Evolutionary conservation across 345 rosid species (phyloP).

Genomic region (Eucalyptus marginata): DNA sequence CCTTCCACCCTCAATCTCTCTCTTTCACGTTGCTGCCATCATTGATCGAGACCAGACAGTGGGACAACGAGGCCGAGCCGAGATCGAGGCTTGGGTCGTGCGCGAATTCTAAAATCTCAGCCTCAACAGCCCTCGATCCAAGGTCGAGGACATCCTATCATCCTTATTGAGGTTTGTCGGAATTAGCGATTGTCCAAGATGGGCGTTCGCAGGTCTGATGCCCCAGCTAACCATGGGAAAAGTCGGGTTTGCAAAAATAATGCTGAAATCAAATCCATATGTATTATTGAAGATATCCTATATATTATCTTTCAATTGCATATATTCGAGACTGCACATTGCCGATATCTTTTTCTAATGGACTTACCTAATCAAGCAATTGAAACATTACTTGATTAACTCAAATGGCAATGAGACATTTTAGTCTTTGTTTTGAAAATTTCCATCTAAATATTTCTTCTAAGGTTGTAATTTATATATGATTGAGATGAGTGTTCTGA

Average conservation of each 20-base stretch:
- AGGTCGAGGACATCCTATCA: neutral
- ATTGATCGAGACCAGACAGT: neutral
- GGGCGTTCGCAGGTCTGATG: fast-evolving
- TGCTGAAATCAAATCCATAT: neutral
- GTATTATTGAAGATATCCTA: neutral
- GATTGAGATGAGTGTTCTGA: neutral
- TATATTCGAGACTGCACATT: neutral
- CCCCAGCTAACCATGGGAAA: neutral
- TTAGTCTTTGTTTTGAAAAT: too few species aligned
- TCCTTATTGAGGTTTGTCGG: neutral
- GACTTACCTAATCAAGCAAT: neutral
- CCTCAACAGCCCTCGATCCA: neutral
- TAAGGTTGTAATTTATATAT: neutral
- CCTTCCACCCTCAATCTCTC: neutral
- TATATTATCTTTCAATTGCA: neutral
- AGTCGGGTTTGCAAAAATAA: neutral
- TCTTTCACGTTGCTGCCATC: neutral
- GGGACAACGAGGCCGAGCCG: neutral
- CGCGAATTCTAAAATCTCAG: neutral
- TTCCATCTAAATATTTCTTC: neutral
- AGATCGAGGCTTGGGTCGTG: neutral
- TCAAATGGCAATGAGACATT: neutral
- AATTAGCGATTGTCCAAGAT: neutral
- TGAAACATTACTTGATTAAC: too few species aligned
- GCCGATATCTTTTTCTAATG: too few species aligned